Base-by-base conservation (phyloP, 306 rosid genomes). In the Citrullus colocynthis region DNA sequence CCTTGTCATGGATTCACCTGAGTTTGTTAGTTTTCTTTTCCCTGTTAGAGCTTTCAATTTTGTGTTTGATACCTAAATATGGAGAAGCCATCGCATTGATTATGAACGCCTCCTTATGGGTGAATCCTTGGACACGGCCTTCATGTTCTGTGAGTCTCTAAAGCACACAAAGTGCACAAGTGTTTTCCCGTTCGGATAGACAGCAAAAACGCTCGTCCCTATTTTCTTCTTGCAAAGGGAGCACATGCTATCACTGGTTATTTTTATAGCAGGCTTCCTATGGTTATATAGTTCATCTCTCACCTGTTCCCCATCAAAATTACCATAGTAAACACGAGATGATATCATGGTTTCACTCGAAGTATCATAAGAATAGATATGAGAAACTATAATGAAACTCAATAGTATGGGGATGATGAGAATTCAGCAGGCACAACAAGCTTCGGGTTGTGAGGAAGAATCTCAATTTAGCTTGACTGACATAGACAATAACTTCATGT, bases 141-240 rank as follows among this genome's bases (percentile, higher is more conserved):
- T 96, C 96, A 92, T 96, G 78, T 79, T 92, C 78, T 96, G 98
- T 15, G 98, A 96, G 85, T 90, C 98, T 80, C 90, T 89, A 72
- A 96, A 92, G 88, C 99, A 96, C 70, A 91, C 97, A 5, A 96
- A 96, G 84, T 92, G 98, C 75, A 96, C 97, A 0, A 96, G 87
- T 71, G 98, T 96, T 83, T 86, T 96, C 79, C 97, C 98, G 11
- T 89, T 96, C 13, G 99, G 98, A 84, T 89, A 91, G 71, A 96
- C 96, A 0, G 97, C 99, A 72, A 96, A 96, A 52, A 93, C 98
- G 70, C 99, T 96, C 0, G 93, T 88, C 76, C 99, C 99, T 75
- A 96, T 83, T 85, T 96, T 96, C 93, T 96, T 96, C 80, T 85
- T 87, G 90, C 99, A 92, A 82, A 96, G 92, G 76, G 99, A 93